Percentiles rank a stretch among this genome's conserved stretches.
phyloP scores from a whole-genome alignment of 2,329 filamentous ascomycete genomes.

The Alternaria incomplexa region DNA sequence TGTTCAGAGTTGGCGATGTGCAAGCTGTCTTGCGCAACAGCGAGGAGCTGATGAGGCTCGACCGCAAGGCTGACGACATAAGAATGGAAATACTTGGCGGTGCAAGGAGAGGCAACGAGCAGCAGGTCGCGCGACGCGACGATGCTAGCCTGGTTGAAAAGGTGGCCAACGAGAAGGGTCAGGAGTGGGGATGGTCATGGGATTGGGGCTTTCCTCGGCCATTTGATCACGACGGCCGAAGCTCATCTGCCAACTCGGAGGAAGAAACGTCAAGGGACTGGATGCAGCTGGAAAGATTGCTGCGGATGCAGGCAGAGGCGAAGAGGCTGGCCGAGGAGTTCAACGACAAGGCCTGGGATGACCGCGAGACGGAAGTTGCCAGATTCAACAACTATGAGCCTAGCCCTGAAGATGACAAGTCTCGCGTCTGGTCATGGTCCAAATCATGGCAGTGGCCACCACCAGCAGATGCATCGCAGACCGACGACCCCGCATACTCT shows the following conservation, averaged over 20 bases:
- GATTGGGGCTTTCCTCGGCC: constrained; percentile 41
- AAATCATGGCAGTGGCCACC: constrained; percentile 31
- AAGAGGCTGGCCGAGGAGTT: constrained; percentile 11
- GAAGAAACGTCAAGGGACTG: background rate
- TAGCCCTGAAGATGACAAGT: background rate
- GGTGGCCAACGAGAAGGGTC: constrained; percentile 39
- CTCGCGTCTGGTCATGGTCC: constrained; percentile 14
- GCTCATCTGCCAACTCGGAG: background rate
- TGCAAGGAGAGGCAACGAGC: background rate
- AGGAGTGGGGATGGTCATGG: constrained; percentile 45
- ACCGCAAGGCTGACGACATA: constrained; percentile 33
- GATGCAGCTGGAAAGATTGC: constrained; percentile 2
- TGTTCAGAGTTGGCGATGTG: constrained; percentile 35
- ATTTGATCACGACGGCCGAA: constrained; percentile 24
- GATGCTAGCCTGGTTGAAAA: constrained; percentile 33
- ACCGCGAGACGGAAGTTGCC: background rate
- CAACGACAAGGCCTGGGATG: constrained; percentile 9
- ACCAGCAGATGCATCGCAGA: constrained; percentile 10
- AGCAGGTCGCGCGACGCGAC: background rate
- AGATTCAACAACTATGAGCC: background rate
- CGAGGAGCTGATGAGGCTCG: constrained; percentile 39
- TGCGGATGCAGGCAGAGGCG: constrained; percentile 11
- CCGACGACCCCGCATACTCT: constrained; percentile 52
- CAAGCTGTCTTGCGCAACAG: constrained; percentile 37
- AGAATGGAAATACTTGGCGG: constrained; percentile 30